phyloP scores from a whole-genome alignment of 1,139 yeast species.

The Blastobotrys malaysiensis region DNA sequence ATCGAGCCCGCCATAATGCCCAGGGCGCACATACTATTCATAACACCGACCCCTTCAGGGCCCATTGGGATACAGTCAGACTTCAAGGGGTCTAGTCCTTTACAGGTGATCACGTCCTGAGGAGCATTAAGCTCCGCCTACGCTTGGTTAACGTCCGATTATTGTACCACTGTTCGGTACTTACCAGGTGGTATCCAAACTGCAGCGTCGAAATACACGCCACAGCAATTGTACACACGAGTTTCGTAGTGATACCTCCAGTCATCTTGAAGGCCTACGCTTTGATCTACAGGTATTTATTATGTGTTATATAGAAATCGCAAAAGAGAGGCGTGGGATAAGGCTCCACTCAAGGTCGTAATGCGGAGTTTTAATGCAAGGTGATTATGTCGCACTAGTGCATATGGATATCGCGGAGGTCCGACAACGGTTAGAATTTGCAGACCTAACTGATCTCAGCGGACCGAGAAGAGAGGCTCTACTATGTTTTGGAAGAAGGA shows the following conservation, averaged over 20 bases:
- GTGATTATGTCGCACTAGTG: not conserved
- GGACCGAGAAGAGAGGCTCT: not conserved
- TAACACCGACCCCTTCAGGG: conserved; percentile 64
- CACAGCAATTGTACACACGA: conserved; percentile 29
- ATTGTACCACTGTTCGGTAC: conserved; percentile 10
- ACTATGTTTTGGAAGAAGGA: not conserved
- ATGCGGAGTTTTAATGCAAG: not conserved
- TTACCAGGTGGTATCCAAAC: conserved; percentile 74
- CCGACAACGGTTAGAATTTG: not conserved
- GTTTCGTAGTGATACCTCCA: not conserved
- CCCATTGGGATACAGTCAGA: conserved; percentile 56
- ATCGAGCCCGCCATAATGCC: conserved; percentile 84
- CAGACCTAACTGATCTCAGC: not conserved
- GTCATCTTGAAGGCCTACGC: not conserved
- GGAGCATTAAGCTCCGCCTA: conserved; percentile 78
- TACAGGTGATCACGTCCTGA: conserved; percentile 54
- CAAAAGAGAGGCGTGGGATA: not conserved
- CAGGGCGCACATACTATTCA: conserved; percentile 77
- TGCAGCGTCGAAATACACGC: conserved; percentile 74
- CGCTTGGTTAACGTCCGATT: not conserved
- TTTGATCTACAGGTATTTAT: not conserved
- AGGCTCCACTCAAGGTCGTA: not conserved
- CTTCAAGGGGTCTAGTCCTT: conserved; percentile 26
- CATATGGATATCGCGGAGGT: not conserved
- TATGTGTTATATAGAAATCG: not conserved